A percentile compares a stretch with the other conserved stretches of the same genome.
Conservation (phyloP, 257 asterid species). For the Penstemon davidsonii region DNA sequence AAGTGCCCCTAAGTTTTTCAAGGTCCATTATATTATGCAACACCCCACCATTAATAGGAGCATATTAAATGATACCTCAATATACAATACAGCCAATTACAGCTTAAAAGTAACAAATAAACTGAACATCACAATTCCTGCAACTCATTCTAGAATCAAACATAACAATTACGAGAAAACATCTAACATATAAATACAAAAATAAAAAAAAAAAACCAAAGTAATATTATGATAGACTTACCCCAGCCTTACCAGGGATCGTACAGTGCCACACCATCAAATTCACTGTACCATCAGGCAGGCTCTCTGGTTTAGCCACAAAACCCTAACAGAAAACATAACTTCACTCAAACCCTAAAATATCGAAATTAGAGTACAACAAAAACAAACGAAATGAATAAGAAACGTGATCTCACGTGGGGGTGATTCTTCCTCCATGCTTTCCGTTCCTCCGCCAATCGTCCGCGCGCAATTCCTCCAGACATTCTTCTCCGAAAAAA, state of each 20-base stretch:
- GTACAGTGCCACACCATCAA: conserved; percentile 72
- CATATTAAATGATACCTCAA: background rate
- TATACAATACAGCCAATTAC: too few relatives aligned
- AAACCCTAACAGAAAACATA: conserved; percentile 48
- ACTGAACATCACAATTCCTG: background rate
- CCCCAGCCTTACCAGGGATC: conserved; percentile 75
- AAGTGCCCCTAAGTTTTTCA: background rate
- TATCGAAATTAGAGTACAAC: background rate
- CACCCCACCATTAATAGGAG: conserved; percentile 1
- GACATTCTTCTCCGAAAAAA: conserved; percentile 36
- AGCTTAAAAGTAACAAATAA: too few relatives aligned
- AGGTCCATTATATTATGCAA: background rate
- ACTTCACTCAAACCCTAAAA: conserved; percentile 4
- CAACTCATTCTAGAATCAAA: background rate
- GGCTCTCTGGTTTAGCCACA: conserved; percentile 68
- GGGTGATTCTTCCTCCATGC: conserved; percentile 62
- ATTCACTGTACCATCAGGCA: conserved; percentile 63
- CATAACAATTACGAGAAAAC: background rate
- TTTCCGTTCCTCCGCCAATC: conserved; percentile 56
- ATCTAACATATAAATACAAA: background rate
- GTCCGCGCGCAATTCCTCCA: conserved; percentile 58
- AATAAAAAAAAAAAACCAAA: background rate
- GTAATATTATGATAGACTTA: conserved; percentile 28
- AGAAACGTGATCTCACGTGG: conserved; percentile 34
- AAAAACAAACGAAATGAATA: background rate